Percentiles rank a stretch among this genome's conserved stretches.
These are phyloP conservation scores for Hypoxylon sp. DNA, from an alignment of 2,329 filamentous ascomycete genomes.

Conservation along the genomic window DNA sequence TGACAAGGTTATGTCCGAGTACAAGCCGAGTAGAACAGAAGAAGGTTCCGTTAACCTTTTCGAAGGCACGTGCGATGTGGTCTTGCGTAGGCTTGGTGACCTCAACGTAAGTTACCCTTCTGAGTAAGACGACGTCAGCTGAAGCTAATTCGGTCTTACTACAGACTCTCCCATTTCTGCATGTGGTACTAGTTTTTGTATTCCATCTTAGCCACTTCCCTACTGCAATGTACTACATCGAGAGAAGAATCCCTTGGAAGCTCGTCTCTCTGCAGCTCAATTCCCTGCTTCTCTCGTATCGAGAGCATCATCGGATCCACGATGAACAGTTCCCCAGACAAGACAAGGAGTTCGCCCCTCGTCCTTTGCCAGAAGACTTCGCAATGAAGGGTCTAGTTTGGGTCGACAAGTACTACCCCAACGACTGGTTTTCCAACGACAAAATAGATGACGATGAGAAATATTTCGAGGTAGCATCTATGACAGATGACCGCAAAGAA, in stretches of 20 bases:
- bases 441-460: slow-evolving; percentile 78
- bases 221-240: slow-evolving; percentile 61
- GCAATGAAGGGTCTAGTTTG: slow-evolving; percentile 75
- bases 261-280: slow-evolving; percentile 61
- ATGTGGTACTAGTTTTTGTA: slow-evolving; percentile 74
- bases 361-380: slow-evolving; percentile 78
- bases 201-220: slow-evolving; percentile 60
- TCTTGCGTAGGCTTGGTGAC: slow-evolving; percentile 68
- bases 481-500: slow-evolving; percentile 69
- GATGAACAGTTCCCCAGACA: slow-evolving; percentile 63
- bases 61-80: slow-evolving; percentile 54
- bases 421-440: slow-evolving; percentile 70
- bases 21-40: slow-evolving; percentile 37
- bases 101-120: slow-evolving; percentile 61
- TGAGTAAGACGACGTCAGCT: not conserved
- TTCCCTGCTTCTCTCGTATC: slow-evolving; percentile 54
- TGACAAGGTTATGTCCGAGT: slow-evolving; percentile 41
- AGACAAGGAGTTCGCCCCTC: slow-evolving; percentile 60
- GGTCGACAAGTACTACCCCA: slow-evolving; percentile 70
- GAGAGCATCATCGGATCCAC: slow-evolving; percentile 57
- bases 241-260: slow-evolving; percentile 67
- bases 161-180: slow-evolving; percentile 68
- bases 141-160: slow-evolving; percentile 16
- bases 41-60: slow-evolving; percentile 48
- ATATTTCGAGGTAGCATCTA: slow-evolving; percentile 72